Conservation (phyloP, 345 rosid genomes). For the Heritiera littoralis region DNA sequence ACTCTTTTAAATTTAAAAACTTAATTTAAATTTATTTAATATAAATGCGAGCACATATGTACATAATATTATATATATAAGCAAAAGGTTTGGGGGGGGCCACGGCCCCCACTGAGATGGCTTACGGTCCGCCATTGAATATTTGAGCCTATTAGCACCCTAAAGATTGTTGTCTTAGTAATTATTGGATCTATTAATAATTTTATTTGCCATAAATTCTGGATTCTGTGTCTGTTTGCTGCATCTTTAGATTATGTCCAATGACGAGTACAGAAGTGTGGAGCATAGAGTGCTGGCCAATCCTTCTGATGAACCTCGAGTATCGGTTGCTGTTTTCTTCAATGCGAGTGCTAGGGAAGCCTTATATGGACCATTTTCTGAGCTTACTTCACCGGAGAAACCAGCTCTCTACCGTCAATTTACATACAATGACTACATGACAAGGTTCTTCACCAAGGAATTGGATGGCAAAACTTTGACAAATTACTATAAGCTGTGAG, state of each 20-base stretch:
- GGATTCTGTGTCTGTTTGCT: background rate
- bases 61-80: too few species aligned
- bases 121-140: too few species aligned
- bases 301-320: slow-evolving; percentile 32
- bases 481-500: slow-evolving; percentile 38
- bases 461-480: slow-evolving; percentile 44
- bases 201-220: background rate
- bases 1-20: too few species aligned
- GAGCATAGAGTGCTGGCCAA: slow-evolving; percentile 55
- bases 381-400: slow-evolving; percentile 40
- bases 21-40: too few species aligned
- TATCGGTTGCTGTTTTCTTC: slow-evolving; percentile 46
- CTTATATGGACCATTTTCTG: slow-evolving; percentile 42
- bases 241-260: slow-evolving; percentile 43
- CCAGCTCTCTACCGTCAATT: slow-evolving; percentile 42
- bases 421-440: slow-evolving; percentile 30
- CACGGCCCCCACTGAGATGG: too few species aligned
- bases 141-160: background rate
- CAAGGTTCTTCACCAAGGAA: slow-evolving; percentile 43
- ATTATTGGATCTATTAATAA: background rate
- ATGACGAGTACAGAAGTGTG: slow-evolving; percentile 49
- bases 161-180: background rate
- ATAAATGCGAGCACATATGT: too few species aligned
- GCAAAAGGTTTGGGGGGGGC: too few species aligned
- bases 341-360: slow-evolving; percentile 32